These are phyloP conservation scores for Pyrus pyrifolia DNA, from an alignment of 306 rosid genomes.

Conservation along the genomic window DNA sequence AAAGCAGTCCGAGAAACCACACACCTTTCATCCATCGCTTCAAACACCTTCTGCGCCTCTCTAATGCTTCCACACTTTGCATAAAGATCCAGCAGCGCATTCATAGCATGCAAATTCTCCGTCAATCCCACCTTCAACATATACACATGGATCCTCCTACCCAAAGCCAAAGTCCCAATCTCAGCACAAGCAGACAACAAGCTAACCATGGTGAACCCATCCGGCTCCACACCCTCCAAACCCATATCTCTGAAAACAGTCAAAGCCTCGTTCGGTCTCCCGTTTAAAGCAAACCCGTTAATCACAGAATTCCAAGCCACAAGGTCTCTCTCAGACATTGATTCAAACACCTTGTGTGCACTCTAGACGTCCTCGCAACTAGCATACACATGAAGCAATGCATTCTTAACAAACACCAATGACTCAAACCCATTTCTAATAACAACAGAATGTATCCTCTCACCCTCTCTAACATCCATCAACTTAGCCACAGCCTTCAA, in stretches of 20 bases:
- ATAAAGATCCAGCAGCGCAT: conserved; percentile 35
- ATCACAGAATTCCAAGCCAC: conserved; percentile 50
- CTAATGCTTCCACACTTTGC: conserved; percentile 35
- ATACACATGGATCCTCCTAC: conserved; percentile 30
- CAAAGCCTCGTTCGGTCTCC: conserved; percentile 39
- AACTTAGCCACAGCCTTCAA: conserved; percentile 36
- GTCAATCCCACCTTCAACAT: conserved; percentile 31
- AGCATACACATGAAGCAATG: conserved; percentile 32
- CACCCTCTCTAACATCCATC: conserved; percentile 19
- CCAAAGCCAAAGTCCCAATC: conserved; percentile 42
- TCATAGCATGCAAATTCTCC: conserved; percentile 19
- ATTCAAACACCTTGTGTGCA: conserved; percentile 31
- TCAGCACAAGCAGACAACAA: conserved; percentile 37
- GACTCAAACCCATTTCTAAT: conserved; percentile 37
- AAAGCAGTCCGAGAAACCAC: conserved; percentile 40
- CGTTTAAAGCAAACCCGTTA: conserved; percentile 35
- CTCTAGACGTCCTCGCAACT: conserved; percentile 23
- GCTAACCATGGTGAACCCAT: conserved; percentile 47
- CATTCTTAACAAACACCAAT: conserved; percentile 33
- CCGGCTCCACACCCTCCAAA: conserved; percentile 26
- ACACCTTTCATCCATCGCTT: conserved; percentile 22
- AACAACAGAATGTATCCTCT: conserved; percentile 25
- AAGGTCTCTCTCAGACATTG: conserved; percentile 33
- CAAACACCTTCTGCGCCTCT: conserved; percentile 28
- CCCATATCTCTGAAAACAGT: conserved; percentile 28